Base-by-base conservation (phyloP, 192 early-diverging fungal genomes). In the Coemansia sp. region DNA sequence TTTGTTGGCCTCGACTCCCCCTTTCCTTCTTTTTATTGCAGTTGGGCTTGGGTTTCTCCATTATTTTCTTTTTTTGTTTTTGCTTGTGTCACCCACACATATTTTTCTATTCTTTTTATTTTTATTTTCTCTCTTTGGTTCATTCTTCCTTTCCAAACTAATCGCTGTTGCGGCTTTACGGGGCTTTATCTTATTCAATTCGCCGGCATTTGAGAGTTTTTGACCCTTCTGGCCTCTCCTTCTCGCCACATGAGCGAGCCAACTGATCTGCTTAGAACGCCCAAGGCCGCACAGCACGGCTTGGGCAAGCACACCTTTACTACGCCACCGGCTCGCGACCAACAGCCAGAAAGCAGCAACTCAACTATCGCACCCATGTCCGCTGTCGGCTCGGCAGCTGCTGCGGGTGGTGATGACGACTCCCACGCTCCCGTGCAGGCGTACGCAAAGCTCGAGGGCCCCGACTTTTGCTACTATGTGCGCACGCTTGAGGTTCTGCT, bases 371-470 rank as follows among this genome's bases (percentile, higher is more conserved):
- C 70, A 15, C 59, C 64, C 19, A 27, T 50, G 32, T 61, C 59
- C 34, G 58, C 58, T 19, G 19, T 32, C 8, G 32, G 27, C 58
- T 55, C 65, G 4, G 48, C 59, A 4, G 48, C 59, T 10, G 65
- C 64, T n/a, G 63, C 67, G 37, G 39, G 50, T 17, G 62, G 41
- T 36, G 51, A 29, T 17, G 58, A 53, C 64, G 74, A 80, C 51
- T 27, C 72, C 5, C 69, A 73, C 55, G 79, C 81, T 0, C 90
- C 91, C 0, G 90, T 96, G 14, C 92, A 93, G 74, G 93, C 93
- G 0, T 96, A 94, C 71, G 94, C 94, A 21, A 96, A 96, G 79
- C 87, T 96, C 17, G 92, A 94, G 70, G 91, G 94, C 34, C 86
- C 90, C 21, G 88, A 89, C 25, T 89, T 94, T 61, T 91, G 90